These are phyloP conservation scores for Gynandropsis gynandra DNA, from an alignment of 345 rosid species.

Conservation along the genomic window DNA sequence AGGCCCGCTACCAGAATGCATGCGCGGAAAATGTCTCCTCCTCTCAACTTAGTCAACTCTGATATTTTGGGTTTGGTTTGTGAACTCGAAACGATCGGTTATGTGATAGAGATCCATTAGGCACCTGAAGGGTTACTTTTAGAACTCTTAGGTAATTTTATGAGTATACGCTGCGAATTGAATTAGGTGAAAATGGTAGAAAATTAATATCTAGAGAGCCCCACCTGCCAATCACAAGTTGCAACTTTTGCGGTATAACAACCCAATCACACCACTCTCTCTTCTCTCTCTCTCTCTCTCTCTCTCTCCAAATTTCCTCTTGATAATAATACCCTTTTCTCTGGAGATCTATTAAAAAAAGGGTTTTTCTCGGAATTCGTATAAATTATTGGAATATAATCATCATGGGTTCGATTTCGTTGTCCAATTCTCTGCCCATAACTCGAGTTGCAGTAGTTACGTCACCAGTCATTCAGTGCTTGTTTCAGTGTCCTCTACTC, in stretches of 20 bases:
- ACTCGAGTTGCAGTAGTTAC: slow-evolving; percentile 25
- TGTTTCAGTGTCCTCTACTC: slow-evolving; percentile 16
- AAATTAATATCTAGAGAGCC: background rate
- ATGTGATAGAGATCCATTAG: too few relatives aligned
- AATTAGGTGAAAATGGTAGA: too few relatives aligned
- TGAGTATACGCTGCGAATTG: too few relatives aligned
- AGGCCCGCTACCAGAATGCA: too few relatives aligned
- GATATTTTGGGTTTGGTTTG: too few relatives aligned
- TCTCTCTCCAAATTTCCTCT: slow-evolving; percentile 1
- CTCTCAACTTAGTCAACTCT: too few relatives aligned
- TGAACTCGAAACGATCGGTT: too few relatives aligned
- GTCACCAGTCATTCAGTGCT: slow-evolving; percentile 12
- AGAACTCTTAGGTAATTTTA: too few relatives aligned
- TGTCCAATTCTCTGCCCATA: slow-evolving; percentile 30
- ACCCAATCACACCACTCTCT: slow-evolving; percentile 21
- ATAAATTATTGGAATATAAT: slow-evolving; percentile 22
- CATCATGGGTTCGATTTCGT: slow-evolving; percentile 29
- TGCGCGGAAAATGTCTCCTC: too few relatives aligned
- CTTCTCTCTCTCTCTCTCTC: slow-evolving; percentile 2
- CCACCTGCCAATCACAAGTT: background rate
- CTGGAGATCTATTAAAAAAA: slow-evolving; percentile 3
- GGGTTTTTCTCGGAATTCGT: slow-evolving; percentile 16
- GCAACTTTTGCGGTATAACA: background rate
- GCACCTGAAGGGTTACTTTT: too few relatives aligned
- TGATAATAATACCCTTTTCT: too few relatives aligned